Percentiles rank a stretch among this genome's conserved stretches.
Conservation (phyloP, 257 asterid genomes). For the Solanum neorickii region DNA sequence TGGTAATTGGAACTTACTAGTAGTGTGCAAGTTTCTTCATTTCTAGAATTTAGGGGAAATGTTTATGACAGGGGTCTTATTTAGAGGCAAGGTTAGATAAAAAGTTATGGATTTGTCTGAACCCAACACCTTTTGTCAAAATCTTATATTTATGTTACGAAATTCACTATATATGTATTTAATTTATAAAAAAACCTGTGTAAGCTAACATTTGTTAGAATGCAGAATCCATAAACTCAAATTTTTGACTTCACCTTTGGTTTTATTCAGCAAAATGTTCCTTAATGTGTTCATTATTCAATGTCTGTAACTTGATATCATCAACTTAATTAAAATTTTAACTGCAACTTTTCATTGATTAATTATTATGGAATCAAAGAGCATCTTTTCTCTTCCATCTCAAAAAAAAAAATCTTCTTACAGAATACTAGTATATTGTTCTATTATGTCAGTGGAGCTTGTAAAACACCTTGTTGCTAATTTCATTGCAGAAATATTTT, state of each 20-base stretch:
- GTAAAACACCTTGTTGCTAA: too few relatives aligned
- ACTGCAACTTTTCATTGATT: too few relatives aligned
- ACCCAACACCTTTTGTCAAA: neutral
- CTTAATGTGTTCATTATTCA: neutral
- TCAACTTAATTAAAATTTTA: conserved; percentile 19
- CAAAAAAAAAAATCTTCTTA: too few relatives aligned
- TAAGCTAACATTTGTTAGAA: neutral
- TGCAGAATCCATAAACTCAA: neutral
- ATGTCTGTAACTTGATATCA: neutral
- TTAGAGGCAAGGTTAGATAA: neutral
- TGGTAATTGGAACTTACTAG: neutral
- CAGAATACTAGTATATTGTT: too few relatives aligned
- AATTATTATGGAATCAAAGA: too few relatives aligned
- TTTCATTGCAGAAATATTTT: too few relatives aligned
- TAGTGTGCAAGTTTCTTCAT: neutral
- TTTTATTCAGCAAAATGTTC: neutral
- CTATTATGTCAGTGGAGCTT: too few relatives aligned
- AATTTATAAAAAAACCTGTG: neutral
- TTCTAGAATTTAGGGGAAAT: neutral
- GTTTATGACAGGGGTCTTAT: neutral
- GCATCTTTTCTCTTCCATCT: too few relatives aligned
- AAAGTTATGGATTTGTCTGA: neutral
- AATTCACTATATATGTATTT: neutral
- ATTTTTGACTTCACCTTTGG: neutral
- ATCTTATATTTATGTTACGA: neutral